Percentiles rank a stretch among this genome's conserved stretches.
Evolutionary conservation across 2,329 filamentous ascomycete genomes (phyloP).

Genomic region (Colletotrichum tropicale): DNA sequence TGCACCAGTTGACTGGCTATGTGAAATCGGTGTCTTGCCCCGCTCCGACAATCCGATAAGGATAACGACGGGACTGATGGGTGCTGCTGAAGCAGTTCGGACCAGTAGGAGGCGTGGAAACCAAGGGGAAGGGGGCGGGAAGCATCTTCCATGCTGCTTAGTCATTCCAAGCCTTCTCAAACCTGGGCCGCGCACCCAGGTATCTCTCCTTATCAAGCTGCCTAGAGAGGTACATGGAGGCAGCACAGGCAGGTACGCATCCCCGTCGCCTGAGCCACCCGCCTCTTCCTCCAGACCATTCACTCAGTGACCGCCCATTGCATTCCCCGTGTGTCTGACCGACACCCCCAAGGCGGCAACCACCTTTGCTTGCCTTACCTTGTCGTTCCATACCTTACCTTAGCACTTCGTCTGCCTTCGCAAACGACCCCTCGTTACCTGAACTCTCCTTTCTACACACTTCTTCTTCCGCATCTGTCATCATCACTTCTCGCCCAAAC

Average conservation of each 20-base stretch:
- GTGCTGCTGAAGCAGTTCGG: background rate
- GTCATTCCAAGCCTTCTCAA: background rate
- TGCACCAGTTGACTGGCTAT: slow-evolving; percentile 2
- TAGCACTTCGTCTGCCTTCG: slow-evolving; percentile 15
- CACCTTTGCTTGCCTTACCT: slow-evolving; percentile 5
- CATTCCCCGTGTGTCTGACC: slow-evolving; percentile 16
- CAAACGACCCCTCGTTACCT: slow-evolving; percentile 20
- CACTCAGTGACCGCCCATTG: slow-evolving; percentile 22
- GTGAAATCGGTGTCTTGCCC: slow-evolving; percentile 16
- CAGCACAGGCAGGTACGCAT: background rate
- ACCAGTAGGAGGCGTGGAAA: background rate
- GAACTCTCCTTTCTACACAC: slow-evolving; percentile 21
- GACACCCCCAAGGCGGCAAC: slow-evolving; percentile 22
- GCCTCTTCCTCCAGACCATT: background rate
- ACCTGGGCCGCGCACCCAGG: background rate
- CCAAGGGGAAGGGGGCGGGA: background rate
- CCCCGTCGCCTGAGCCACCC: slow-evolving; percentile 10
- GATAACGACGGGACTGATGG: slow-evolving; percentile 4
- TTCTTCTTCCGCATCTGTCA: slow-evolving; percentile 15
- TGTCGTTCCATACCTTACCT: background rate
- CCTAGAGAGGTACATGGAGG: background rate
- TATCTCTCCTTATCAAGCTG: background rate
- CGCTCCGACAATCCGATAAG: slow-evolving; percentile 20
- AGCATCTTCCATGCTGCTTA: background rate
- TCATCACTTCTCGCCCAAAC: slow-evolving; percentile 4